phyloP scores from a whole-genome alignment of 2,329 filamentous ascomycete species.

The Pleurostoma richardsiae region DNA sequence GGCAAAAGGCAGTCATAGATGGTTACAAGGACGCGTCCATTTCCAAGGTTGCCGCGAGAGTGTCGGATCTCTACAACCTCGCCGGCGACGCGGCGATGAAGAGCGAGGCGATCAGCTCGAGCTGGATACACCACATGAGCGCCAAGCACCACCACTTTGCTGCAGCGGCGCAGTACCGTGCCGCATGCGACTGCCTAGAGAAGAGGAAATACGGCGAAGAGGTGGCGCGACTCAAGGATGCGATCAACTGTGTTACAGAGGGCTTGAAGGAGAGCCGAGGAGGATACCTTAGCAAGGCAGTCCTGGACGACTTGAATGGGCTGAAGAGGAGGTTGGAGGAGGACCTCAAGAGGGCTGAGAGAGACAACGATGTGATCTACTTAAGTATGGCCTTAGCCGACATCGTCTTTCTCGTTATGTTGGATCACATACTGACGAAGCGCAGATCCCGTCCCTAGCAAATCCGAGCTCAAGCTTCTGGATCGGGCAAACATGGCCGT shows the following conservation, averaged over 20 bases:
- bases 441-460: conserved; percentile 71
- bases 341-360: conserved; percentile 86
- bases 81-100: conserved; percentile 83
- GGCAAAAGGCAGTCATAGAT: conserved; percentile 95
- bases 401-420: background rate
- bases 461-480: conserved; percentile 79
- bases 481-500: conserved; percentile 87
- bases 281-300: conserved; percentile 72
- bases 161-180: conserved; percentile 87
- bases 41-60: conserved; percentile 80
- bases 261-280: conserved; percentile 75
- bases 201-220: conserved; percentile 95
- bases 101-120: conserved; percentile 82
- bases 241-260: conserved; percentile 76
- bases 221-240: conserved; percentile 79
- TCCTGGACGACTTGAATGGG: conserved; percentile 76
- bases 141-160: conserved; percentile 98
- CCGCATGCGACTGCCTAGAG: conserved; percentile 85
- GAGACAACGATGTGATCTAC: conserved; percentile 96
- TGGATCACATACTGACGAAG: conserved; percentile 19
- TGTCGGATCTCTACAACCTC: conserved; percentile 83
- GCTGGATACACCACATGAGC: conserved; percentile 97
- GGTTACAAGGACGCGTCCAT: conserved; percentile 89
- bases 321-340: conserved; percentile 80
- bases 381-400: conserved; percentile 49